phyloP scores from a whole-genome alignment of 2,329 filamentous ascomycete genomes.

The Arthrobotrys megalospora region DNA sequence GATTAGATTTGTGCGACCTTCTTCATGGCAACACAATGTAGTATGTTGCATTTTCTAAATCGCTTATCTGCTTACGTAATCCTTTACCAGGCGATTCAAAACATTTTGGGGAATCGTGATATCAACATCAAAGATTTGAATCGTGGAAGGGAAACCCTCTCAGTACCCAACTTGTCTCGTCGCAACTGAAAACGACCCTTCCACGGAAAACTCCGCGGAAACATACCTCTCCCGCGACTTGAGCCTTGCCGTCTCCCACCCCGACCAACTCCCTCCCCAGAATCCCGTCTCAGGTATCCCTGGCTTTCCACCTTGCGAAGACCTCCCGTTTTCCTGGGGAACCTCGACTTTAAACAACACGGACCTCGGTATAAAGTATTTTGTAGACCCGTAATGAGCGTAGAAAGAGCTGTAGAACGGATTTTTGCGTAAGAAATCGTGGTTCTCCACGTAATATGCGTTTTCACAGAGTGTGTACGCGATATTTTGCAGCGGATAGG shows the following conservation, averaged over 20 bases:
- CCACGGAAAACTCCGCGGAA: neutral
- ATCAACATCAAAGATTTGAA: too few relatives aligned
- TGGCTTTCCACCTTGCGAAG: too few relatives aligned
- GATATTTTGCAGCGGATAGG: slow-evolving; percentile 25
- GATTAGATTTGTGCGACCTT: too few relatives aligned
- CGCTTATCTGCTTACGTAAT: too few relatives aligned
- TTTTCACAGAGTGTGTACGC: slow-evolving; percentile 15
- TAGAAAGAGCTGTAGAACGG: neutral
- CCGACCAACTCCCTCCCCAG: too few relatives aligned
- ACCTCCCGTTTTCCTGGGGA: neutral
- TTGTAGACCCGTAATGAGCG: neutral
- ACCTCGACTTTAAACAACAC: neutral
- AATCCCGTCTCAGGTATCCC: too few relatives aligned
- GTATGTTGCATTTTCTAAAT: too few relatives aligned
- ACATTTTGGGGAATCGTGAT: too few relatives aligned
- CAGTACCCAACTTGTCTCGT: neutral
- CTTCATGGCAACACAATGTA: too few relatives aligned
- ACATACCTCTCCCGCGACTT: neutral
- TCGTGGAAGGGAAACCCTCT: too few relatives aligned
- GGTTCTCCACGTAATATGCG: neutral
- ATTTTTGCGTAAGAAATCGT: neutral
- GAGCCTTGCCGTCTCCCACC: neutral
- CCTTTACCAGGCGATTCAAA: too few relatives aligned
- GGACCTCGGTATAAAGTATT: neutral
- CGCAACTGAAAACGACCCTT: neutral